Percentiles rank a stretch among this genome's conserved stretches.
Evolutionary conservation across 805 yeast genomes (phyloP).

Genomic region (Yamadazyma laniorum): DNA sequence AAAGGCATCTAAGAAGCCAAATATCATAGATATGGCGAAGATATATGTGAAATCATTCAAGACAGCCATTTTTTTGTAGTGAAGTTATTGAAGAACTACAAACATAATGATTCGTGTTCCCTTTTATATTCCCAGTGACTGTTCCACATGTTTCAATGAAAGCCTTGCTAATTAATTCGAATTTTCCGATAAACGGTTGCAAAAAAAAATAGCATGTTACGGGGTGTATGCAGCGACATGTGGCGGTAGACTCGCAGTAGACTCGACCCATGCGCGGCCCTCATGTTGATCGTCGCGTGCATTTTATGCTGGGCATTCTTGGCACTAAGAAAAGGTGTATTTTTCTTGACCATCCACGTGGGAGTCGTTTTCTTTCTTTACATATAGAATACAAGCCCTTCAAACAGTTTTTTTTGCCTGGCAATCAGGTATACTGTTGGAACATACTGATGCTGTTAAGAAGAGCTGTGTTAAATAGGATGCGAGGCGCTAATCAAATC

Average conservation of each 20-base stretch:
- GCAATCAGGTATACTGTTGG: no score
- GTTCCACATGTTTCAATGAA: background rate
- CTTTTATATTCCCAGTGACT: background rate
- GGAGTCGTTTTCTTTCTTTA: no score
- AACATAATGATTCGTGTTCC: background rate
- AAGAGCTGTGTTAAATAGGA: no score
- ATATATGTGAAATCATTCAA: conserved; percentile 64
- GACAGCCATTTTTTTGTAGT: conserved; percentile 21
- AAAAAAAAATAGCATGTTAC: background rate
- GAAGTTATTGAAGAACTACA: background rate
- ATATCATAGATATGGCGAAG: conserved; percentile 65
- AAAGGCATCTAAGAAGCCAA: conserved; percentile 76
- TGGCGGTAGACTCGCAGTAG: background rate
- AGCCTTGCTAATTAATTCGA: background rate
- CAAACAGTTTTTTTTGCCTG: no score
- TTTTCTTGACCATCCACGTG: conserved; percentile 2
- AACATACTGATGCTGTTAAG: no score
- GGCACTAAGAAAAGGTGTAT: background rate
- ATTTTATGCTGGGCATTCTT: background rate
- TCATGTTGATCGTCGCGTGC: background rate
- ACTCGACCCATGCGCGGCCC: background rate
- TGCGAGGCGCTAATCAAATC: no score
- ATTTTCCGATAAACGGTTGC: background rate
- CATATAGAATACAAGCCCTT: no score
- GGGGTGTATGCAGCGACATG: background rate